Conservation (phyloP, 2,329 filamentous ascomycete genomes). For the Pseudocercospora vitis region DNA sequence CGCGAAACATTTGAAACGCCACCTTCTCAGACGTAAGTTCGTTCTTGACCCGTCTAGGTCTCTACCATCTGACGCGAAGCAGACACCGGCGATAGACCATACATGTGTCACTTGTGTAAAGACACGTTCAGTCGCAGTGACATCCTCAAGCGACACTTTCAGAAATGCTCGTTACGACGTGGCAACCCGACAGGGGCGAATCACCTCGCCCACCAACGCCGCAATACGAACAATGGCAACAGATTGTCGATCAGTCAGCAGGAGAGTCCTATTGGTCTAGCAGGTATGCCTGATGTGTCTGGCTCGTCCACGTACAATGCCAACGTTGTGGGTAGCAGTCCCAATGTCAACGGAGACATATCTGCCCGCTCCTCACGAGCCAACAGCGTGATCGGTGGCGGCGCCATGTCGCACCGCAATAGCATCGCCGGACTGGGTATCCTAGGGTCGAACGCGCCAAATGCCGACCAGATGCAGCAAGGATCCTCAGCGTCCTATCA, state of each 20-base stretch:
- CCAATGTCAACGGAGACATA: conserved; percentile 43
- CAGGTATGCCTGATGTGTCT: conserved; percentile 38
- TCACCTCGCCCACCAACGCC: conserved; percentile 73
- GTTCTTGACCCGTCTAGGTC: conserved; percentile 1
- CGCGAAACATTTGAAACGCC: conserved; percentile 94
- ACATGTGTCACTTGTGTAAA: conserved; percentile 96
- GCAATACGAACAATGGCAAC: conserved; percentile 50
- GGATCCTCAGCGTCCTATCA: conserved; percentile 33
- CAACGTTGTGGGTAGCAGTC: conserved; percentile 35
- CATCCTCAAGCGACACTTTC: conserved; percentile 97
- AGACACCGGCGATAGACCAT: conserved; percentile 97
- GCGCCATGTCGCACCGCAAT: conserved; percentile 36
- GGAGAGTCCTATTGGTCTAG: conserved; percentile 39
- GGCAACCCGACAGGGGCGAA: conserved; percentile 94
- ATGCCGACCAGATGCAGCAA: conserved; percentile 31
- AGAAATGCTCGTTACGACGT: conserved; percentile 95
- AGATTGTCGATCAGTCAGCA: conserved; percentile 40
- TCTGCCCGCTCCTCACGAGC: conserved; percentile 51
- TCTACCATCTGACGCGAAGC: conserved; percentile 40
- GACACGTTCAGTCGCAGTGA: conserved; percentile 98
- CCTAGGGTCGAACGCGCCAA: conserved; percentile 32
- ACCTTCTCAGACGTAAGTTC: conserved; percentile 89
- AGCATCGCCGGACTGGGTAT: conserved; percentile 38
- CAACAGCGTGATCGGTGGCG: conserved; percentile 50
- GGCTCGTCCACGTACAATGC: conserved; percentile 33